These are phyloP conservation scores for Passiflora organensis DNA, from an alignment of 345 rosid species.

Conservation along the genomic window DNA sequence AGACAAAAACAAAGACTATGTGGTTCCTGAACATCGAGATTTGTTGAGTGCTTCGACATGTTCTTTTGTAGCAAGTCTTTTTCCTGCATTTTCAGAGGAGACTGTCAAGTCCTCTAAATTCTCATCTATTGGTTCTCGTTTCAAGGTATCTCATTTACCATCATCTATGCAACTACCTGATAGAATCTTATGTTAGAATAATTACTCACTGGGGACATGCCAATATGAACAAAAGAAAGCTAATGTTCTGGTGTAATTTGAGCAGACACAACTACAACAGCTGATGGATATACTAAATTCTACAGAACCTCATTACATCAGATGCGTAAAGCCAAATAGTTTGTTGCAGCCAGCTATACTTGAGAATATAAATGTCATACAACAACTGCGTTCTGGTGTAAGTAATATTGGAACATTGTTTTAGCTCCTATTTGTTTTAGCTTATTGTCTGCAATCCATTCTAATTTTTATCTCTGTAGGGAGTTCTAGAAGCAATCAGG, in stretches of 20 bases:
- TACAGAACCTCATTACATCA: constrained; percentile 83
- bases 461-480: constrained; percentile 44
- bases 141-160: constrained; percentile 50
- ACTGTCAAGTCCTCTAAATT: constrained; percentile 70
- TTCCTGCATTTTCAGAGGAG: constrained; percentile 64
- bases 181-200: background rate
- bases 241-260: constrained; percentile 27
- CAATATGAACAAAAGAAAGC: background rate
- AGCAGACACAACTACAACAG: constrained; percentile 87
- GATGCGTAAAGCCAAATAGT: constrained; percentile 91
- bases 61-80: constrained; percentile 64
- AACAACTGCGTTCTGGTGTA: constrained; percentile 87
- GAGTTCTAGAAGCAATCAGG: constrained; percentile 92
- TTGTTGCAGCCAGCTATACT: constrained; percentile 54
- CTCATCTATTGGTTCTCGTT: constrained; percentile 80
- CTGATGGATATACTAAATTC: constrained; percentile 86
- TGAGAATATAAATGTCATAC: constrained; percentile 59
- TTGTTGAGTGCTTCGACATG: constrained; percentile 79
- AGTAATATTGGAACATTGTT: constrained; percentile 27
- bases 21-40: constrained; percentile 90
- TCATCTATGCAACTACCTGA: background rate
- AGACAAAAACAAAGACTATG: constrained; percentile 94
- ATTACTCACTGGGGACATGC: too few relatives aligned
- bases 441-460: constrained; percentile 14
- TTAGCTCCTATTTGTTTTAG: constrained; percentile 5